Evolutionary conservation across 169 alveolate species (phyloP), one percentile per base, ranked within the genome.

Genomic region (Eimeria tenella): DNA sequence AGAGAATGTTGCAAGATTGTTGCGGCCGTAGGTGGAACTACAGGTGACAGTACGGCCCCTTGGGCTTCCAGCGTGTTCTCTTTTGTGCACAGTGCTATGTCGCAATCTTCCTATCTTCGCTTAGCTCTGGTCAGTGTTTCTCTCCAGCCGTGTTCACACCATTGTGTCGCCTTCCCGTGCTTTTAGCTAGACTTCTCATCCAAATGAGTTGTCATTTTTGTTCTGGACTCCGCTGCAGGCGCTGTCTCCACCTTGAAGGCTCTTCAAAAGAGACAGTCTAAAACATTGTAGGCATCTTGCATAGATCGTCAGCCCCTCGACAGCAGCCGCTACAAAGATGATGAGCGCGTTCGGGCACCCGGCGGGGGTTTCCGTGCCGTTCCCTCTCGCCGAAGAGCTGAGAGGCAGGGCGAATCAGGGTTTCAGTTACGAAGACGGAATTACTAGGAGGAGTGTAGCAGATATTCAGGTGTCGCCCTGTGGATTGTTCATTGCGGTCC

Each of bases 391-490:
- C 4, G 53, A 79, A 42, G 88, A 79, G 55, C 23, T 42, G 25
- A 55, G 53, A 19, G 55, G 88, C 88, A 21, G 53, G 8, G 31
- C 56, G 13, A 23, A 23, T 49, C 52, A 5, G 63, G 84, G 23
- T 15, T 60, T 19, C 60, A 74, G 63, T 19, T 15, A 4, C 42
- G 52, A 13, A 25, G n/a, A 42, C 62, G 52, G 84, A 56, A 74
- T 9, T 52, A 17, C 84, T 4, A 49, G 19, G 63, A 74, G 62
- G 25, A 21, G 15, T 8, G 73, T 79, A 55, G 71, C 13, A 62
- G 88, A 79, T 56, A 79, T 79, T 56, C 88, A 79, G 70, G 88
- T 79, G 3, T 79, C 88, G 31, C 88, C 88, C 11, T 79, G 88
- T 56, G 88, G 88, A 8, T 10, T 79, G 53, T 79, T 53, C 88